A percentile compares a stretch with the other conserved stretches of the same genome.
Evolutionary conservation across 2,329 filamentous ascomycete genomes (phyloP).

Genomic region (Teratosphaeria nubilosa): DNA sequence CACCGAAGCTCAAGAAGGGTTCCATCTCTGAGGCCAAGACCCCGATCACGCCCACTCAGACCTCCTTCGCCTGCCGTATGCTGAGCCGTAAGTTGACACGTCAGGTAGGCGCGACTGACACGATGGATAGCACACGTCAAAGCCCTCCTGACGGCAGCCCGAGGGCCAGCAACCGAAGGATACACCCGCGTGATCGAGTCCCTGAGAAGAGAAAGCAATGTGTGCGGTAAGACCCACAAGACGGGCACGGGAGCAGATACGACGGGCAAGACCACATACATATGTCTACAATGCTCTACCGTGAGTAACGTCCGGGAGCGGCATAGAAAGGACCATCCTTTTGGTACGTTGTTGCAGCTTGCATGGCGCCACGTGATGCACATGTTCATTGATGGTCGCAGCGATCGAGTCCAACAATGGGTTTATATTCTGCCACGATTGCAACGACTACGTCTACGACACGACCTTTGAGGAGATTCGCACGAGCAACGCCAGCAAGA

Average conservation of each 20-base stretch:
- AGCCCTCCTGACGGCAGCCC: constrained; percentile 55
- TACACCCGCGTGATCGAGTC: constrained; percentile 63
- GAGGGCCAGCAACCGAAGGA: constrained; percentile 58
- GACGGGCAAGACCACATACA: constrained; percentile 37
- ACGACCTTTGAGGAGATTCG: constrained; percentile 68
- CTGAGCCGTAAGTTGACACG: neutral
- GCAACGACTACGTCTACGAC: constrained; percentile 74
- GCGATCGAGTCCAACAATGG: constrained; percentile 70
- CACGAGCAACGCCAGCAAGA: constrained; percentile 46
- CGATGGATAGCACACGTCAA: constrained; percentile 59
- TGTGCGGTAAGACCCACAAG: constrained; percentile 59
- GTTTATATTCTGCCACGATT: constrained; percentile 69
- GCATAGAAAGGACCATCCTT: constrained; percentile 64
- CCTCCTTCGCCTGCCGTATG: constrained; percentile 35
- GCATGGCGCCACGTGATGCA: neutral
- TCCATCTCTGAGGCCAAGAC: constrained; percentile 26
- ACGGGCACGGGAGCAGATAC: constrained; percentile 10
- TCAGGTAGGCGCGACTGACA: neutral
- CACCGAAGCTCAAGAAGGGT: constrained; percentile 33
- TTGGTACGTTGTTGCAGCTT: constrained; percentile 46
- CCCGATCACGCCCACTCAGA: constrained; percentile 26
- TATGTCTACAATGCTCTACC: constrained; percentile 63
- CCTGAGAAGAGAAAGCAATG: constrained; percentile 59
- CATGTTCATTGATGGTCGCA: constrained; percentile 26
- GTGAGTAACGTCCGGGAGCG: constrained; percentile 57